phyloP scores from a whole-genome alignment of 257 asterid species.

The Ehretia macrophylla region DNA sequence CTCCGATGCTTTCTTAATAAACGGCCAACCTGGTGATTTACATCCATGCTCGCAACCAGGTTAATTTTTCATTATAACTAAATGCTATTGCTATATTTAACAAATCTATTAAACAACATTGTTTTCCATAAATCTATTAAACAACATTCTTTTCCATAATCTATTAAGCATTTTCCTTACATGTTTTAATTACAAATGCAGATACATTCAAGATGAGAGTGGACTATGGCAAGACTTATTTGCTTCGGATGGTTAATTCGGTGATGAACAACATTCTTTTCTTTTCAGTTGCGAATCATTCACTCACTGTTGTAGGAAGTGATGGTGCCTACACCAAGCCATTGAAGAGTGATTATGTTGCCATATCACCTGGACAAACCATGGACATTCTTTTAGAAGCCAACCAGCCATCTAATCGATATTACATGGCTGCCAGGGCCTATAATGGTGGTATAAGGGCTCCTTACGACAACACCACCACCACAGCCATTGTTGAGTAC shows the following conservation, averaged over 20 bases:
- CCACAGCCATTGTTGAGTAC: conserved; percentile 48
- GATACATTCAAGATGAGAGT: conserved; percentile 45
- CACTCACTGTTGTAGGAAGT: conserved; percentile 44
- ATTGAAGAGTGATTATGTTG: conserved; percentile 27
- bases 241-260: conserved; percentile 49
- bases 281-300: conserved; percentile 41
- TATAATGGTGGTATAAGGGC: conserved; percentile 22
- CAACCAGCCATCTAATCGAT: conserved; percentile 38
- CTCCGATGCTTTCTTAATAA: conserved; percentile 53
- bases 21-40: conserved; percentile 62
- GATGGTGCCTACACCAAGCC: conserved; percentile 57
- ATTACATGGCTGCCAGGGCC: conserved; percentile 53
- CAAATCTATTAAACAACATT: too few relatives aligned
- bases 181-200: too few relatives aligned
- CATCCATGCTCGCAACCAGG: conserved; percentile 53
- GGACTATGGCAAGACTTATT: conserved; percentile 42
- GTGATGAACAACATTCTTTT: conserved; percentile 57
- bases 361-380: conserved; percentile 63
- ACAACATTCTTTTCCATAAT: too few relatives aligned
- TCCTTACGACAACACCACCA: conserved; percentile 38
- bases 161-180: too few relatives aligned
- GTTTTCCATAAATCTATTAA: too few relatives aligned
- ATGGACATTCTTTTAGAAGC: conserved; percentile 50
- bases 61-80: background rate
- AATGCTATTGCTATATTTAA: background rate